Evolutionary conservation across 2,329 filamentous ascomycete species (phyloP), one percentile per base, ranked within the genome.

Genomic region (Hymenotorrendiella dingleyae): DNA sequence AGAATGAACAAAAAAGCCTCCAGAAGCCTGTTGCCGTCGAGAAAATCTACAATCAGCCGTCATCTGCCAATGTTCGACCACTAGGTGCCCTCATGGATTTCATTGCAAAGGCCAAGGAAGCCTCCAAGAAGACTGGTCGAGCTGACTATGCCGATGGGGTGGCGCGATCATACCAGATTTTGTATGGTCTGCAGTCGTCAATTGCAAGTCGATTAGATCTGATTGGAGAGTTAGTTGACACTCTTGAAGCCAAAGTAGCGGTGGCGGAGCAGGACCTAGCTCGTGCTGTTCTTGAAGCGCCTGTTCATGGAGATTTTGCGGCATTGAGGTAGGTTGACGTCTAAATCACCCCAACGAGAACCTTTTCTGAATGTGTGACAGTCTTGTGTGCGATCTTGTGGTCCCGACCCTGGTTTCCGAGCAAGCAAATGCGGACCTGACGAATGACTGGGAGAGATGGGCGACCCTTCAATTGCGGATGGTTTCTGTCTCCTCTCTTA

Each of bases 91-190:
- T 82, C 21, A 50, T 49, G 4, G 63, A 66, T 12, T 75, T 82
- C 42, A 67, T 76, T 28, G 54, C 49, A 1, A 69, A 70, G 41
- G 76, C 79, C 1, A 74, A 82, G 43, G 62, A 65, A 4, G 67
- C 77, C 24, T 82, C 86, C 45, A 72, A 80, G 17, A 70, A 68
- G 20, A 94, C 88, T 4, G 87, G 87, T 17, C 77, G 93, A 47
- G 91, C 89, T 10, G 90, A 97, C 59, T 87, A 95, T 61, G 89
- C 90, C 1, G 91, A 98, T 64, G 91, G 91, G 8, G 82, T 93
- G 36, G 91, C 90, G 24, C 80, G 87, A 40, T 72, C 83, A 3
- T 84, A 83, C 47, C 80, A 85, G 29, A 67, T 94, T 12, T 62
- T 88, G 4, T 86, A 82, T 58, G 68, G 69, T 29, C 77, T 80